Conservation (phyloP, 2,329 filamentous ascomycete species). For the Chaetomiaceae sp. region DNA sequence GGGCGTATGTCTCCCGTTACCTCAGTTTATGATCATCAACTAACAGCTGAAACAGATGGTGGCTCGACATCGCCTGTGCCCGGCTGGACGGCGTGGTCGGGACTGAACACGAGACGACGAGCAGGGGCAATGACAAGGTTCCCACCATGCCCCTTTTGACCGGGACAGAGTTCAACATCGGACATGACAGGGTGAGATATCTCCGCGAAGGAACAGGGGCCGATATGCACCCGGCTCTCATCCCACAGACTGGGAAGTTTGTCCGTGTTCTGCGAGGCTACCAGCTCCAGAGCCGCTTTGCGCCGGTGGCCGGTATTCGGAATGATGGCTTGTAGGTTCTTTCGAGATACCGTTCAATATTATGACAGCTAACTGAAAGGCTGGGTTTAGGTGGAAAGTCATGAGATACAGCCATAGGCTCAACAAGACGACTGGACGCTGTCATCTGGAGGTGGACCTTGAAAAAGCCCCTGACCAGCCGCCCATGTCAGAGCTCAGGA, state of each 20-base stretch:
- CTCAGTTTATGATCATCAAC: background rate
- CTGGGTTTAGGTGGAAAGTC: conserved; percentile 43
- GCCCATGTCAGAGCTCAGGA: conserved; percentile 39
- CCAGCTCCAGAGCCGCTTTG: conserved; percentile 46
- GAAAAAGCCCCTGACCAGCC: conserved; percentile 41
- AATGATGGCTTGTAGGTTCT: conserved; percentile 51
- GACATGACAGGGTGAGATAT: conserved; percentile 38
- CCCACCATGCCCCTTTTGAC: conserved; percentile 47
- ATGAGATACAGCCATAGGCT: conserved; percentile 43
- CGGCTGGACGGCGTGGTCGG: conserved; percentile 52
- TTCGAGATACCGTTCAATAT: background rate
- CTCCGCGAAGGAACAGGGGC: conserved; percentile 39
- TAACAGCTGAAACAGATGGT: conserved; percentile 43
- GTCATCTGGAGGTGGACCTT: conserved; percentile 44
- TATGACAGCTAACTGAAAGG: background rate
- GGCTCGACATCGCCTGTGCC: conserved; percentile 53
- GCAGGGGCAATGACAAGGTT: conserved; percentile 43
- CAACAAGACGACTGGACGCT: conserved; percentile 36
- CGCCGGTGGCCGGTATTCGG: conserved; percentile 49
- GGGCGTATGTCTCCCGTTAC: conserved; percentile 40
- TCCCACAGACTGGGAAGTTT: conserved; percentile 45
- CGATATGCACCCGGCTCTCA: conserved; percentile 46
- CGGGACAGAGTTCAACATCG: conserved; percentile 45
- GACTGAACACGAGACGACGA: conserved; percentile 41
- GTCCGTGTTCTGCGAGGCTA: conserved; percentile 52